Conservation (phyloP, 2,329 filamentous ascomycete genomes). For the Fusarium oligoseptatum region DNA sequence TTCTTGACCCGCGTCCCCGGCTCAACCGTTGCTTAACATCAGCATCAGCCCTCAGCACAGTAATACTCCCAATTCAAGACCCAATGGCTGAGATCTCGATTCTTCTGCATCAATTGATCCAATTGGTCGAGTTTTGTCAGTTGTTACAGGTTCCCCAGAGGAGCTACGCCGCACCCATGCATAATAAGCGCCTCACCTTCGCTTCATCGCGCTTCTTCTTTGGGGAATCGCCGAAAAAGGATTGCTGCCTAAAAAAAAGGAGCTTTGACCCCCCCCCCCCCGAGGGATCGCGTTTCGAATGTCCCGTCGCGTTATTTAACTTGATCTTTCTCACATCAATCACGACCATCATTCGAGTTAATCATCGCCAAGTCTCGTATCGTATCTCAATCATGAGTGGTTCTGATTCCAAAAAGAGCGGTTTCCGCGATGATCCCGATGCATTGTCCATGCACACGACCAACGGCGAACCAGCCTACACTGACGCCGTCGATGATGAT, state of each 20-base stretch:
- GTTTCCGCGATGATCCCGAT: constrained; percentile 35
- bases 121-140: background rate
- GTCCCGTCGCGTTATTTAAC: background rate
- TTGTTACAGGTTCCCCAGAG: background rate
- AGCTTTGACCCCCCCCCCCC: background rate
- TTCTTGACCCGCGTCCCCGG: background rate
- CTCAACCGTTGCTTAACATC: background rate
- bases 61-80: background rate
- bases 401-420: background rate
- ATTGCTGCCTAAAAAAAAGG: background rate
- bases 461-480: constrained; percentile 20
- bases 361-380: background rate
- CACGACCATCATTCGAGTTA: background rate
- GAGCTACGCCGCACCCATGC: background rate
- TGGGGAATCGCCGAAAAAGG: background rate
- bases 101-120: background rate
- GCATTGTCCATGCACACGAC: constrained; percentile 40
- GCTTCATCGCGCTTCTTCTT: background rate
- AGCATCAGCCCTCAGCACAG: background rate
- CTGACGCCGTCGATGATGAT: constrained; percentile 6
- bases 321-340: background rate
- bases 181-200: background rate
- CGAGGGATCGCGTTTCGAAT: background rate
- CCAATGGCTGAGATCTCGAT: background rate
- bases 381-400: constrained; percentile 14